Conservation (phyloP, 202 grass and related monocot species). For the Schoenoplectus triqueter region DNA sequence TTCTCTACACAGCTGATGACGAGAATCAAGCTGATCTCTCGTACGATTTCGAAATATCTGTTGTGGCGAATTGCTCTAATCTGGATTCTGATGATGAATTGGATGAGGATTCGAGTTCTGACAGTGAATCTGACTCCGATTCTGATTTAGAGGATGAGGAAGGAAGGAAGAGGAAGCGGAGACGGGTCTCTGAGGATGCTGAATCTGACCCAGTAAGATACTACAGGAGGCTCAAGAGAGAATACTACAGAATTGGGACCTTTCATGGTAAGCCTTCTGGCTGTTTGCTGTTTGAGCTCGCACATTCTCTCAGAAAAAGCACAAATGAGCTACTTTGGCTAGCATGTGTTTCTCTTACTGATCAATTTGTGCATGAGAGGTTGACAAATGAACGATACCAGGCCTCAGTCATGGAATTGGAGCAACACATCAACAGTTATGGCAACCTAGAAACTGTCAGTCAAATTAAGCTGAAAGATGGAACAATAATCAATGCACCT, state of each 20-base stretch:
- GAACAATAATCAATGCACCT: slow-evolving; percentile 78
- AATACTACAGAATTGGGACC: slow-evolving; percentile 79
- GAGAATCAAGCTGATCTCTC: slow-evolving; percentile 76
- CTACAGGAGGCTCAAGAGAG: slow-evolving; percentile 59
- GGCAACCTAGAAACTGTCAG: slow-evolving; percentile 55
- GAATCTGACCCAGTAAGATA: slow-evolving; percentile 64
- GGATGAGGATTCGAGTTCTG: slow-evolving; percentile 45
- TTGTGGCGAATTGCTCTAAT: slow-evolving; percentile 76
- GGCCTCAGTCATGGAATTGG: slow-evolving; percentile 74
- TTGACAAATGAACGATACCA: slow-evolving; percentile 98
- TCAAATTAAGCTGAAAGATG: slow-evolving; percentile 85
- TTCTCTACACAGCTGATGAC: slow-evolving; percentile 75
- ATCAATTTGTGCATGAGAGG: slow-evolving; percentile 94
- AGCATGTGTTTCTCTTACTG: slow-evolving; percentile 80
- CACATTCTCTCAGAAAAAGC: slow-evolving; percentile 71
- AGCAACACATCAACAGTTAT: slow-evolving; percentile 85
- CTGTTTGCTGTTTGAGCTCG: slow-evolving; percentile 86
- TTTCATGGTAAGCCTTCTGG: slow-evolving; percentile 92
- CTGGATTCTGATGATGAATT: slow-evolving; percentile 62
- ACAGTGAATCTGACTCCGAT: slow-evolving; percentile 47
- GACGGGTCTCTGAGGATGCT: slow-evolving; percentile 39
- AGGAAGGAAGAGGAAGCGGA: slow-evolving; percentile 51
- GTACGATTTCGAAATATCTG: slow-evolving; percentile 78
- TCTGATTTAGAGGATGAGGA: slow-evolving; percentile 44
- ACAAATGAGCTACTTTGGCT: slow-evolving; percentile 90